Evolutionary conservation across 768 basidiomycete species (phyloP).

Genomic region (Russula dissimulans): DNA sequence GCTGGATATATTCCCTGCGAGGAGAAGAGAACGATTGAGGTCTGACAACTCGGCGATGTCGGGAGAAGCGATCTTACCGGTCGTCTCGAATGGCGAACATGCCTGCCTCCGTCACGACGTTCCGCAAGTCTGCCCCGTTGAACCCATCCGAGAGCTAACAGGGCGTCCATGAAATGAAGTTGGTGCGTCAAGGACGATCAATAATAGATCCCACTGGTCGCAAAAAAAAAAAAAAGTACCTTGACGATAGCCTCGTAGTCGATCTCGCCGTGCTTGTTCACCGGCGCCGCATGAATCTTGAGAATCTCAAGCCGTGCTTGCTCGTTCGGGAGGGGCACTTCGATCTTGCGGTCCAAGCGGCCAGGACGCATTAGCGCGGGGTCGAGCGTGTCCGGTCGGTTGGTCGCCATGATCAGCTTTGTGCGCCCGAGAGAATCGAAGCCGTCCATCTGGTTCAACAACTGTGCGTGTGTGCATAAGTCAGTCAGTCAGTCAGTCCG

Average conservation of each 20-base stretch:
- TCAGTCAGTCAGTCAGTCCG: not conserved
- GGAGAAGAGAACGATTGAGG: not conserved
- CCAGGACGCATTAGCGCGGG: slow-evolving; percentile 95
- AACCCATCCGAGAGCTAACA: slow-evolving; percentile 75
- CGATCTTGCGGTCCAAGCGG: slow-evolving; percentile 93
- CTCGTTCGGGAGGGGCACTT: slow-evolving; percentile 95
- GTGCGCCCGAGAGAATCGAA: slow-evolving; percentile 94
- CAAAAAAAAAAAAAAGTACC: slow-evolving; percentile 31
- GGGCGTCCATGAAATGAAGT: not conserved
- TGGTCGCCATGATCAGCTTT: slow-evolving; percentile 99
- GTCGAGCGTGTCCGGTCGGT: slow-evolving; percentile 95
- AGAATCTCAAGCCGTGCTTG: slow-evolving; percentile 93
- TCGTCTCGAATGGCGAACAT: slow-evolving; percentile 99
- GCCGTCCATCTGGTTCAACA: slow-evolving; percentile 99
- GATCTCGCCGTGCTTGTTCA: slow-evolving; percentile 91
- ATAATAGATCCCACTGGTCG: not conserved
- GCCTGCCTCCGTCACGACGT: slow-evolving; percentile 91
- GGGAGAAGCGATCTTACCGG: slow-evolving; percentile 38
- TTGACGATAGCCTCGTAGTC: slow-evolving; percentile 99
- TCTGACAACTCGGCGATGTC: not conserved
- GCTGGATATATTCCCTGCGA: slow-evolving; percentile 73
- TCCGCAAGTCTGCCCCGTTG: slow-evolving; percentile 94
- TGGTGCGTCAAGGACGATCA: not conserved
- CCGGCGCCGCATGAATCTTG: slow-evolving; percentile 91
- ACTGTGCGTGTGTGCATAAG: slow-evolving; percentile 32